Evolutionary conservation across 2,329 filamentous ascomycete species (phyloP).

Genomic region (Diplodia scrobiculata): DNA sequence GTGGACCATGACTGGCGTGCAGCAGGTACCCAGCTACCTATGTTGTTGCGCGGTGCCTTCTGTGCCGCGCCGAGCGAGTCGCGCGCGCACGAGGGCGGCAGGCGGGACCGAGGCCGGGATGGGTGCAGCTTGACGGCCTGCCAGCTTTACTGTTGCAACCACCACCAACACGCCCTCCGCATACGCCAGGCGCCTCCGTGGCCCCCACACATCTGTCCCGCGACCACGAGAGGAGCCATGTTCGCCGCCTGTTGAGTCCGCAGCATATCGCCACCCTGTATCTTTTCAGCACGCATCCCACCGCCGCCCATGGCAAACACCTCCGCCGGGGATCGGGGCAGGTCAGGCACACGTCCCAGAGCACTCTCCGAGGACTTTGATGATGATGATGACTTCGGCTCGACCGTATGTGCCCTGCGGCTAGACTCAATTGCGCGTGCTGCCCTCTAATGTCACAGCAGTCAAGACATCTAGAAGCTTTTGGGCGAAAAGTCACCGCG

Average conservation of each 20-base stretch:
- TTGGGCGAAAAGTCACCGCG: constrained; percentile 90
- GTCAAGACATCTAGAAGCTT: constrained; percentile 87
- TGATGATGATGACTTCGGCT: constrained; percentile 21
- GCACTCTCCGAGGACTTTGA: constrained; percentile 14
- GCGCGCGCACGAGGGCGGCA: constrained; percentile 21
- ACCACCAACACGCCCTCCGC: constrained; percentile 3
- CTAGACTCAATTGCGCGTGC: constrained; percentile 10
- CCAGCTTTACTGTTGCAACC: constrained; percentile 7
- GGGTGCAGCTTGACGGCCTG: constrained; percentile 18
- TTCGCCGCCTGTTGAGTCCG: constrained; percentile 15
- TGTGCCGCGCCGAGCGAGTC: constrained; percentile 19
- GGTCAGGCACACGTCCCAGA: constrained; percentile 34
- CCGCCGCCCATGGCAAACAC: constrained; percentile 37
- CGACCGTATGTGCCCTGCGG: constrained; percentile 14
- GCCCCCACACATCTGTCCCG: constrained; percentile 4
- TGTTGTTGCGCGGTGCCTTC: constrained; percentile 19
- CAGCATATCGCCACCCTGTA: background rate
- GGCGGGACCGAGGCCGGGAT: constrained; percentile 26
- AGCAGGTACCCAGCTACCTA: background rate
- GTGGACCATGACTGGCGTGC: constrained; percentile 19
- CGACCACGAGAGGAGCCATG: constrained; percentile 15
- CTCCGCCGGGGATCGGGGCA: constrained; percentile 35
- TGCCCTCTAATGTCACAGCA: constrained; percentile 44
- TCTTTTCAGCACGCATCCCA: constrained; percentile 14
- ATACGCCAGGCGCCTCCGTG: background rate